Evolutionary conservation across 441 rosid genomes (phyloP).

Genomic region (Eutrema salsugineum): DNA sequence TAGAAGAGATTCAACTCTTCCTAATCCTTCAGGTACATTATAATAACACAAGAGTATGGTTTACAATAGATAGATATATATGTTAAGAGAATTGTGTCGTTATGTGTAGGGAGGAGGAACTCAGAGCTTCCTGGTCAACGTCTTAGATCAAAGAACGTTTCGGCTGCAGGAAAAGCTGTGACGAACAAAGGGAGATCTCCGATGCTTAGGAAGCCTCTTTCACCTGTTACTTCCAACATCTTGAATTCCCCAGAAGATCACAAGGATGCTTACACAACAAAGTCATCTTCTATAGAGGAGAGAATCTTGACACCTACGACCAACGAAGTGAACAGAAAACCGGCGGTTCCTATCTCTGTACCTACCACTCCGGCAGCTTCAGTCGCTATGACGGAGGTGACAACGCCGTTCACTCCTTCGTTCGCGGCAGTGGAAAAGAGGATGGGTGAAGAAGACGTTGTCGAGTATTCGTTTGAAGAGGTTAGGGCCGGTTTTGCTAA

Average conservation of each 20-base stretch:
- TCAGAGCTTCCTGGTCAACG: constrained; percentile 52
- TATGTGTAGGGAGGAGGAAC: constrained; percentile 46
- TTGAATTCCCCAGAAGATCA: constrained; percentile 45
- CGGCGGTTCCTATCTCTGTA: constrained; percentile 24
- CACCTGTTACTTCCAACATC: constrained; percentile 58
- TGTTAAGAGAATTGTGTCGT: not conserved
- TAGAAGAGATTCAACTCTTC: constrained; percentile 32
- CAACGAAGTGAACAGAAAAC: constrained; percentile 34
- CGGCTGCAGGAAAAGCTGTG: constrained; percentile 28
- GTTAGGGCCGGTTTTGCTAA: constrained; percentile 50
- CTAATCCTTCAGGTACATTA: constrained; percentile 25
- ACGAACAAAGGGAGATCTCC: constrained; percentile 26
- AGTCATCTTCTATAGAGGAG: constrained; percentile 17
- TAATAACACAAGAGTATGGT: not conserved
- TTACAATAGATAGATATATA: not conserved
- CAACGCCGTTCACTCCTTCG: constrained; percentile 55
- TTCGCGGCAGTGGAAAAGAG: constrained; percentile 11
- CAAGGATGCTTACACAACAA: constrained; percentile 25
- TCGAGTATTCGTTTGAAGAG: constrained; percentile 73
- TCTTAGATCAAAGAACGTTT: constrained; percentile 30
- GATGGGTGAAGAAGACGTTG: not conserved
- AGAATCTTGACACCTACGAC: constrained; percentile 14
- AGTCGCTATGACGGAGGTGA: constrained; percentile 54
- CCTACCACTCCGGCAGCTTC: constrained; percentile 53
- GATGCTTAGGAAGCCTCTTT: constrained; percentile 50